phyloP scores from a whole-genome alignment of 257 asterid species.

The Rubia yunnanensis region DNA sequence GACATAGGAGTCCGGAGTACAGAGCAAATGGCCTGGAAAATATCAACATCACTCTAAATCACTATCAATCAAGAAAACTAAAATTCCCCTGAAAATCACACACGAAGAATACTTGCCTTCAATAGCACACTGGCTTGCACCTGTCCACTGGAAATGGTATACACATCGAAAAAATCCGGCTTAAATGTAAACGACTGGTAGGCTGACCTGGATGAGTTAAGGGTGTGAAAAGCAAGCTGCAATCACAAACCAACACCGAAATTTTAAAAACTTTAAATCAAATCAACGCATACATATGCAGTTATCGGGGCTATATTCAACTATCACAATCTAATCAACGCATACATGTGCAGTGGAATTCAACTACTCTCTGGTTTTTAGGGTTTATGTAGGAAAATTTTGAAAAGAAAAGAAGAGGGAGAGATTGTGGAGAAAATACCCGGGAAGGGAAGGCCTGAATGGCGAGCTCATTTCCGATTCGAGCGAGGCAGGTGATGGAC shows the following conservation, averaged over 20 bases:
- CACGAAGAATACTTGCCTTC: conserved; percentile 40
- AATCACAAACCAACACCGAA: conserved; percentile 5
- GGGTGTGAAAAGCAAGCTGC: conserved; percentile 72
- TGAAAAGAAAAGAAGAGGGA: background rate
- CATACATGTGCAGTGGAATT: background rate
- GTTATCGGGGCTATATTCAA: too few relatives aligned
- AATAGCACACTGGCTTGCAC: conserved; percentile 73
- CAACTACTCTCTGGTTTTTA: background rate
- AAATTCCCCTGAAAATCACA: conserved; percentile 2
- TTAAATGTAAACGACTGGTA: conserved; percentile 69
- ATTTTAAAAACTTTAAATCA: background rate
- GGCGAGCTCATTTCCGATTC: conserved; percentile 84
- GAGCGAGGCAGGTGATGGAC: conserved; percentile 84
- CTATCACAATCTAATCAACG: background rate
- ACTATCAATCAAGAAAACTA: background rate
- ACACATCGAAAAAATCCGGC: conserved; percentile 75
- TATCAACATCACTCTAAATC: conserved; percentile 8
- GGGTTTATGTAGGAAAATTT: background rate
- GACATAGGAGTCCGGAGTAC: conserved; percentile 84
- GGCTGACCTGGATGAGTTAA: conserved; percentile 85
- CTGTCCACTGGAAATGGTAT: conserved; percentile 41
- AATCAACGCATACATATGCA: background rate
- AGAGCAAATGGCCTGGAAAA: conserved; percentile 66
- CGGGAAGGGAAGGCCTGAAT: conserved; percentile 67
- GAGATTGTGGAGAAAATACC: conserved; percentile 25